Evolutionary conservation across 2,329 filamentous ascomycete genomes (phyloP), one percentile per base, ranked within the genome.

Genomic region (Xylariaceae sp.): DNA sequence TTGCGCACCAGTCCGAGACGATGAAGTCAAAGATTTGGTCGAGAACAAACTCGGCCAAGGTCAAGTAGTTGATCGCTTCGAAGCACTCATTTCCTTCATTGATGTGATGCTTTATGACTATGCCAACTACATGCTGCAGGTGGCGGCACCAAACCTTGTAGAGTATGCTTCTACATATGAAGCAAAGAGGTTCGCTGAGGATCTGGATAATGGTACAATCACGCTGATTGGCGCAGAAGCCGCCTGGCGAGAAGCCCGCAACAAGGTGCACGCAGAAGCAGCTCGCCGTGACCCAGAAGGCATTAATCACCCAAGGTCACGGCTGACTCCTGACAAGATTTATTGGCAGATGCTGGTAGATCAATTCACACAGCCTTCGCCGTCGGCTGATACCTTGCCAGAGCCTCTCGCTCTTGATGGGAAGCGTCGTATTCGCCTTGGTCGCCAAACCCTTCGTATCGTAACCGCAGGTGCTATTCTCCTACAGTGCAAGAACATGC

Each of bases 61-160:
- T 3, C 81, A 86, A 66, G 83, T 92, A 64, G 88, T 92, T 13
- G 86, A 89, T 65, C 86, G 90, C 58, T 80, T 93, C 1, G 87
- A 91, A 72, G 86, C 87, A 11, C 77, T 94, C 2, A 82, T 91
- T 48, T 82, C 85, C 24, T 88, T 91, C 61, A 88, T 92, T 50
- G 88, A 94, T 64, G 75, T 88, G 29, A 86, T 93, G 74, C 83
- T 89, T 20, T 84, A 91, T 53, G 90, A 94, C 64, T 92, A 92
- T 65, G 87, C 89, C 55, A 94, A 94, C 68, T 93, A 91, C 66
- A 79, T 92, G 63, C 76, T 94, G 43, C 84, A 86, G 69, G 81
- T 87, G 23, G 85, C 86, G 0, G 87, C 87, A 1, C 88, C 88
- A 0, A 83, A 83, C 5, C 79, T 94, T 46, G 83, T 91, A 48